phyloP scores from a whole-genome alignment of 176 grass and related monocot species.

The Juncus effusus region DNA sequence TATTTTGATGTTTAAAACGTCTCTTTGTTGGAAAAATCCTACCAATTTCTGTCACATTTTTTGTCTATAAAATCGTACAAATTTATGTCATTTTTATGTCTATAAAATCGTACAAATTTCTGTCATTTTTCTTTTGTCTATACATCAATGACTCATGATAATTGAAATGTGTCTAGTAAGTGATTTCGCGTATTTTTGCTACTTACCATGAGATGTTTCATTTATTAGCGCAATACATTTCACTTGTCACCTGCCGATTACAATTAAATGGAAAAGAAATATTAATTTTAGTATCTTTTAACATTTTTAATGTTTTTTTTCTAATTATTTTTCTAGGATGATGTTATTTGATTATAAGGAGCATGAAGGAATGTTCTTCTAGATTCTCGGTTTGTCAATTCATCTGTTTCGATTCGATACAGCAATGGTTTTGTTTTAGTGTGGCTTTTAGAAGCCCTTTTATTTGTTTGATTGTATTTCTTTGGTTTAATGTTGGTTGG shows the following conservation, averaged over 20 bases:
- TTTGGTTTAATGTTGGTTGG: slow-evolving; percentile 40
- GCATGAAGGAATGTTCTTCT: slow-evolving; percentile 24
- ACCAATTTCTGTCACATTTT: not conserved
- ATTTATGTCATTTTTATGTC: too few relatives aligned
- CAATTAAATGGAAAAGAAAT: too few relatives aligned
- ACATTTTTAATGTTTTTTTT: not conserved
- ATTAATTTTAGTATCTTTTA: too few relatives aligned
- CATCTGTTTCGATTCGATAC: slow-evolving; percentile 31
- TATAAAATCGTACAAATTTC: too few relatives aligned
- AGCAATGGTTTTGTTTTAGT: slow-evolving; percentile 64
- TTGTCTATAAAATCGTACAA: not conserved
- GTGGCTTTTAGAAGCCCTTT: slow-evolving; percentile 25
- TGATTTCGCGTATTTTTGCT: too few relatives aligned
- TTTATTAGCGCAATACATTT: too few relatives aligned
- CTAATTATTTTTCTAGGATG: slow-evolving; percentile 26
- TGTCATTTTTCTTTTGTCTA: too few relatives aligned
- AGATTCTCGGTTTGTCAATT: slow-evolving; percentile 37
- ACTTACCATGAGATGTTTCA: too few relatives aligned
- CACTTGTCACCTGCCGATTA: too few relatives aligned
- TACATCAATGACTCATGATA: too few relatives aligned
- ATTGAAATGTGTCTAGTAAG: too few relatives aligned
- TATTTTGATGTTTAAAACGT: not conserved
- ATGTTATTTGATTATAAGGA: slow-evolving; percentile 22
- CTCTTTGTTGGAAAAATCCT: too few relatives aligned
- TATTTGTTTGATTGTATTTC: slow-evolving; percentile 30